phyloP scores from a whole-genome alignment of 805 yeast genomes.

The Isabelozyma heimii region DNA sequence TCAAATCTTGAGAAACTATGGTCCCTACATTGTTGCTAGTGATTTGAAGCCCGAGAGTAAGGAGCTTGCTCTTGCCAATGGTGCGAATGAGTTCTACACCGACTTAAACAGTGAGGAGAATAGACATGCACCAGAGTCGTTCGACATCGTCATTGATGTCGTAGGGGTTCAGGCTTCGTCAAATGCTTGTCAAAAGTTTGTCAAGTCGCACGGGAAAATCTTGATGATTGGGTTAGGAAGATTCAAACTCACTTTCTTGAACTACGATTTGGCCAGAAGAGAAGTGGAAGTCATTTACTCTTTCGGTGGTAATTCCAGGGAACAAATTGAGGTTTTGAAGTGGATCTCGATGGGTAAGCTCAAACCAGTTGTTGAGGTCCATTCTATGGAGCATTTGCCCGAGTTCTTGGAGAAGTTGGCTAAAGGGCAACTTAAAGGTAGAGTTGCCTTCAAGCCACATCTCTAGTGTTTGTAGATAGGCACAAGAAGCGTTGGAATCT shows the following conservation, averaged over 20 bases:
- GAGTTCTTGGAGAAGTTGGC: conserved; percentile 30
- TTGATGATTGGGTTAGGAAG: conserved; percentile 44
- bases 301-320: conserved; percentile 45
- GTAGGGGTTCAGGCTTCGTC: conserved; percentile 32
- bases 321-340: conserved; percentile 41
- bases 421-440: conserved; percentile 38
- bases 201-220: conserved; percentile 34
- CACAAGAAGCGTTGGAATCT: too few species aligned
- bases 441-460: conserved; percentile 38
- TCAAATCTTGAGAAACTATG: conserved; percentile 33
- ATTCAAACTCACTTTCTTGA: conserved; percentile 24
- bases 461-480: neutral
- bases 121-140: conserved; percentile 26
- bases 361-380: conserved; percentile 30
- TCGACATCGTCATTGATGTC: conserved; percentile 40
- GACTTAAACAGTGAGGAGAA: conserved; percentile 19
- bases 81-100: conserved; percentile 42
- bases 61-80: conserved; percentile 26
- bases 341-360: conserved; percentile 40
- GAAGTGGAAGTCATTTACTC: conserved; percentile 39
- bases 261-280: conserved; percentile 36
- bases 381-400: conserved; percentile 34
- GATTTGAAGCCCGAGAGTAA: conserved; percentile 29
- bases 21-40: conserved; percentile 30
- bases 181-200: conserved; percentile 26